Conservation (phyloP, 208 protist genomes). For the Naegleria fowleri region DNA sequence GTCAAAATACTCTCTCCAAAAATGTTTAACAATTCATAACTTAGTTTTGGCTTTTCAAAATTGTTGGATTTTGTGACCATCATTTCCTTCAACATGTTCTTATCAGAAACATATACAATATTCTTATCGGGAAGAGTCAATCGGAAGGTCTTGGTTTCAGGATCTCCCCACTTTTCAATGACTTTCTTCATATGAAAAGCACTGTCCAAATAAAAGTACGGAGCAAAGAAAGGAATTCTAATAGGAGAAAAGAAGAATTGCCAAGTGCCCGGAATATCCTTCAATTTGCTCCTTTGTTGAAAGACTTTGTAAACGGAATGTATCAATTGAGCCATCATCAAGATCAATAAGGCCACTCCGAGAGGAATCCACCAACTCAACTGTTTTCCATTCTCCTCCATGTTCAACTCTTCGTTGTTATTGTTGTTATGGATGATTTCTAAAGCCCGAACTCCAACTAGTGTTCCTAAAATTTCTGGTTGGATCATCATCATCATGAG, state of each 20-base stretch:
- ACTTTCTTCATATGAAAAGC: not conserved
- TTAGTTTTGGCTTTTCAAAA: not conserved
- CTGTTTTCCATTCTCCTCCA: too few relatives aligned
- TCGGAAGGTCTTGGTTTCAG: not conserved
- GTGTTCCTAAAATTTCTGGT: too few relatives aligned
- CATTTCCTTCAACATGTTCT: not conserved
- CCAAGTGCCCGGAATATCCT: not conserved
- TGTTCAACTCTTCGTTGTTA: too few relatives aligned
- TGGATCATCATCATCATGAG: too few relatives aligned
- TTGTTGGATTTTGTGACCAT: not conserved
- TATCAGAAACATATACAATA: not conserved
- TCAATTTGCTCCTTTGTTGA: not conserved
- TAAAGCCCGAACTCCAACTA: too few relatives aligned
- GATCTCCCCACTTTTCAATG: not conserved
- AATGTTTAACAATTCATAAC: not conserved
- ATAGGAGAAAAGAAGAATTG: not conserved
- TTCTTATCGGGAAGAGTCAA: not conserved
- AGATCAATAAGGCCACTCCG: too few relatives aligned
- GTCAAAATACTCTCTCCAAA: not conserved
- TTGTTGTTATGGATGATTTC: too few relatives aligned
- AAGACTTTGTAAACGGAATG: not conserved
- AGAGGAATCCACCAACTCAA: too few relatives aligned
- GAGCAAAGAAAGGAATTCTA: not conserved
- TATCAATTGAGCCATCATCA: too few relatives aligned
- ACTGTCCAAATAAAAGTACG: not conserved